phyloP scores from a whole-genome alignment of 805 yeast species.

The Candida piceae region DNA sequence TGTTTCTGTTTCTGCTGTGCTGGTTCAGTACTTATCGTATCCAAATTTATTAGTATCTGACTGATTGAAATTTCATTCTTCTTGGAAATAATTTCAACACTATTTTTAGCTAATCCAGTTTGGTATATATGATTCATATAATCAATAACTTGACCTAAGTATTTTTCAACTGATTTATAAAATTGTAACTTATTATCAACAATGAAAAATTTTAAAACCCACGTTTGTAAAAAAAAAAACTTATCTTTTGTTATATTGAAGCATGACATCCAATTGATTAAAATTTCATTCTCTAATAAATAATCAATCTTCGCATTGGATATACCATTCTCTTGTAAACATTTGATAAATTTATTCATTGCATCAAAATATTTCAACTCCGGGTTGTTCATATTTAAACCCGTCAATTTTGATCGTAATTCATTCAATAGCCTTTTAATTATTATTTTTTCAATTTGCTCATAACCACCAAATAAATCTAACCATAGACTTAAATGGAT shows the following conservation, averaged over 20 bases:
- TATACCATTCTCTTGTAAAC: conserved; percentile 8
- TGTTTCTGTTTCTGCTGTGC: conserved; percentile 12
- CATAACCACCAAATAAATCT: conserved; percentile 28
- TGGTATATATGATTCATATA: conserved; percentile 10
- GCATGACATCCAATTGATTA: conserved; percentile 12
- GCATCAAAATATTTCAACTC: background rate
- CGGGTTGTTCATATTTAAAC: no score
- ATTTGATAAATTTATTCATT: conserved; percentile 4
- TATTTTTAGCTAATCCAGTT: conserved; percentile 8
- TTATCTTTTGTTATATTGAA: background rate
- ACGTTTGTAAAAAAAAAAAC: conserved; percentile 9
- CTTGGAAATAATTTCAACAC: background rate
- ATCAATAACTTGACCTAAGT: conserved; percentile 8
- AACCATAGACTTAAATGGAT: conserved; percentile 27
- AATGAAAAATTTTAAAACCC: conserved; percentile 4
- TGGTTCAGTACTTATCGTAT: background rate
- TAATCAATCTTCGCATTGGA: conserved; percentile 8
- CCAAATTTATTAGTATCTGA: background rate
- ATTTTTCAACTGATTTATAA: conserved; percentile 6
- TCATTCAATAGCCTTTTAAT: conserved; percentile 53
- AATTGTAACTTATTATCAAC: background rate
- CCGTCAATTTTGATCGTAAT: conserved; percentile 1
- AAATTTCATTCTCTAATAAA: conserved; percentile 16
- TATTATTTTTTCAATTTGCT: conserved; percentile 30
- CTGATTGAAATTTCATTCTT: background rate